Percentiles rank a stretch among this genome's conserved stretches.
Conservation (phyloP, 129 eudicot species). For the Flaveria bidentis region DNA sequence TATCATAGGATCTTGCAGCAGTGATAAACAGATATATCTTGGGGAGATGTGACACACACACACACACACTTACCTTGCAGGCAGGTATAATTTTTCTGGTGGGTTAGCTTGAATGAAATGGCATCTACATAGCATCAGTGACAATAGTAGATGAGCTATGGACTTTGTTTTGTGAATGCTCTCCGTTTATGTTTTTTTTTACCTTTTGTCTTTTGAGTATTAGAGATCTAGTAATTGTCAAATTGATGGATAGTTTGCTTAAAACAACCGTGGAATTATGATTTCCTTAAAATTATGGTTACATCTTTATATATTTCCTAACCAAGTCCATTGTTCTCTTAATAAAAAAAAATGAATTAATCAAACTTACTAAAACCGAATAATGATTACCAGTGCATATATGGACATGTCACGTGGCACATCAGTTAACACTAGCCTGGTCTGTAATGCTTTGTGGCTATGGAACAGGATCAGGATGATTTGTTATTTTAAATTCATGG, state of each 20-base stretch:
- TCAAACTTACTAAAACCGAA: no score
- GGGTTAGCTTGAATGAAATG: not conserved
- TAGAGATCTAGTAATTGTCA: not conserved
- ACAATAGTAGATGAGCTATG: not conserved
- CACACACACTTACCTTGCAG: not conserved
- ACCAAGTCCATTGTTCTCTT: no score
- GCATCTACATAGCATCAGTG: not conserved
- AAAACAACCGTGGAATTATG: not conserved
- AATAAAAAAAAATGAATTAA: no score
- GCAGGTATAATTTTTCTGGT: not conserved
- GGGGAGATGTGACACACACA: slow-evolving; percentile 64
- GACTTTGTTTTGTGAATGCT: not conserved
- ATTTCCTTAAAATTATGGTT: not conserved
- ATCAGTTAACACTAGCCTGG: no score
- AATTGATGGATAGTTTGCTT: not conserved
- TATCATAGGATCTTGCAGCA: slow-evolving; percentile 85
- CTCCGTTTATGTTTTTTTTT: not conserved
- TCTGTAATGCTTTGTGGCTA: no score
- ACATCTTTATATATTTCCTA: not conserved
- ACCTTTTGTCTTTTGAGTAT: not conserved
- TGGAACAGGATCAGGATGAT: no score
- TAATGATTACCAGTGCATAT: no score
- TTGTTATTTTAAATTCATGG: no score
- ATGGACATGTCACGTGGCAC: no score
- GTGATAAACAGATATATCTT: slow-evolving; percentile 88